Base-by-base conservation (phyloP, 2,329 filamentous ascomycete genomes). In the Monosporascus sp. region DNA sequence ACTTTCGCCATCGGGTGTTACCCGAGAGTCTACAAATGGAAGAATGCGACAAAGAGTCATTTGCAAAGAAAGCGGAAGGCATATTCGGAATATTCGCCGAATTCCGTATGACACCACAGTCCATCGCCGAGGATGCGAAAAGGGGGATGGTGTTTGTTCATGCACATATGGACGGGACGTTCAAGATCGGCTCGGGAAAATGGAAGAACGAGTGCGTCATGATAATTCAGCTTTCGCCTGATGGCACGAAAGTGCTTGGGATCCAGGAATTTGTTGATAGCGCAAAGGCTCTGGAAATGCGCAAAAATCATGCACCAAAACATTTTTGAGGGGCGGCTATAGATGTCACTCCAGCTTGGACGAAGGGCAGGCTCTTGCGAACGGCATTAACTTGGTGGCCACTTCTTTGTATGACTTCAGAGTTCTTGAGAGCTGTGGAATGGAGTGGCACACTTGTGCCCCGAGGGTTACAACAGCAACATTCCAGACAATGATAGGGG, bases 231-330 rank as follows among this genome's bases (percentile, higher is more conserved):
- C 52, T 70, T 20, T 63, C 63, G n/a, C 55, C 54, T 1, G 66
- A 68, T 48, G 63, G 61, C 3, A 52, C 37, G 19, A 38, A 62
- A 38, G 63, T 70, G 16, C 49, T 54, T 17, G 59, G 61, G 26
- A 59, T 70, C 47, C 52, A 55, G 26, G 69, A 78, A 65, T 76
- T 76, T 61, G 70, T 76, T 50, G 68, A 77, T 54, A 74, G 71
- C 61, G 61, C 60, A 17, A 72, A 73, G 60, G 66, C 74, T 54
- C 57, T 64, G 44, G 68, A 71, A 55, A 69, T 70, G 68, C 59
- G 56, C 22, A 52, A 65, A 47, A 65, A 52, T 24, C 63, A 69
- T 50, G 61, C 64, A 1, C 66, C 67, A 16, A 58, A 62, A n/a
- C 52, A 59, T 40, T 70, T 35, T 72, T 55, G 63, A 24, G 20